These are phyloP conservation scores for Periconia sp. DNA, from an alignment of 2,329 filamentous ascomycete genomes.

Conservation along the genomic window DNA sequence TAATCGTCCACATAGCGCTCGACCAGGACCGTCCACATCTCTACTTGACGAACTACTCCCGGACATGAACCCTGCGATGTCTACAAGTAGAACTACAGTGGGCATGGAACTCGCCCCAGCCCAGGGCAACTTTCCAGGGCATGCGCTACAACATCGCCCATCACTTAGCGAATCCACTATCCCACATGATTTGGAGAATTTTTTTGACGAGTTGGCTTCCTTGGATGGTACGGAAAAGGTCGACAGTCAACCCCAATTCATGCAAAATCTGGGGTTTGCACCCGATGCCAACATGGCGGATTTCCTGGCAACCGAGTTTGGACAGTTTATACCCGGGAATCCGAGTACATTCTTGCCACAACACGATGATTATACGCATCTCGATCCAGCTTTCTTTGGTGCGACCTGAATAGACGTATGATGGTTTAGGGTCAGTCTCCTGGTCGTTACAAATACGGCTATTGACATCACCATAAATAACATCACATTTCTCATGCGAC, in stretches of 20 bases:
- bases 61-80: slow-evolving; percentile 14
- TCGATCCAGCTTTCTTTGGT: slow-evolving; percentile 32
- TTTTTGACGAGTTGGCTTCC: slow-evolving; percentile 61
- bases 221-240: slow-evolving; percentile 57
- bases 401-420: slow-evolving; percentile 11
- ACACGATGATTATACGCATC: slow-evolving; percentile 13
- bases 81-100: not conserved
- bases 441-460: no score
- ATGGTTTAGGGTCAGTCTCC: not conserved
- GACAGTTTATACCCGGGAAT: slow-evolving; percentile 45
- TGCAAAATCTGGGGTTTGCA: slow-evolving; percentile 67
- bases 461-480: no score
- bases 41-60: slow-evolving; percentile 21
- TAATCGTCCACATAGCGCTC: slow-evolving; percentile 1
- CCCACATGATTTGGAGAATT: slow-evolving; percentile 50
- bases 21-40: slow-evolving; percentile 7
- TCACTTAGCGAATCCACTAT: slow-evolving; percentile 34
- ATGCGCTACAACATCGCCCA: slow-evolving; percentile 23
- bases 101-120: slow-evolving; percentile 1
- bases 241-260: slow-evolving; percentile 63
- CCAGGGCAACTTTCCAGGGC: slow-evolving; percentile 3
- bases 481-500: no score
- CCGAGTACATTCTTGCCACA: slow-evolving; percentile 34
- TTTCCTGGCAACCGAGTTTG: slow-evolving; percentile 48
- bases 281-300: slow-evolving; percentile 63